Evolutionary conservation across 495 filamentous ascomycete species (phyloP), one percentile per base, ranked within the genome.

Genomic region (Pyrenula massariospora): DNA sequence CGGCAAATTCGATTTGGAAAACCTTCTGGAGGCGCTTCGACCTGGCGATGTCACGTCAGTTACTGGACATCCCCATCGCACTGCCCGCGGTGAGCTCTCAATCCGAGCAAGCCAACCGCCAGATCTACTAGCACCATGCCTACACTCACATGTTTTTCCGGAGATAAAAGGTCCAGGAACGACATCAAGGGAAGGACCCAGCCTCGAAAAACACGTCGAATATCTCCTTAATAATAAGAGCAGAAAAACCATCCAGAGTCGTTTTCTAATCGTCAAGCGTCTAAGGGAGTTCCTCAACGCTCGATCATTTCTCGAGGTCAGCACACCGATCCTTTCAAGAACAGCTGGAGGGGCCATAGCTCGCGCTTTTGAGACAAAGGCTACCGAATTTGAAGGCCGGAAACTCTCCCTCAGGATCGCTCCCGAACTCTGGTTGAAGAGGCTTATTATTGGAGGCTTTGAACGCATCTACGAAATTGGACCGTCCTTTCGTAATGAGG

Each of bases 371-470:
- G 71, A 79, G 54, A 96, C 90, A 0, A 67, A 72, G 23, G 81
- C 88, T 1, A 85, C 80, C 1, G 88, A 88, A 55, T 84, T 91
- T 53, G 73, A 81, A 0, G 81, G 82, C 21, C 84, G 79, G 48
- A 68, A 80, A 57, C 70, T 98, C 20, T 78, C 86, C 11, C 70
- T 97, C 57, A 73, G 89, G 48, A 91, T 97, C 60, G 94, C 93
- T 1, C 93, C 94, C 3, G 93, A 98, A 70, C 73, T 98, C 12
- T 97, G 89, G 88, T 76, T 98, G 60, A 98, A 98, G 75, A 80
- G 91, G 57, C 72, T 98, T 58, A 81, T 97, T 8, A 80, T 97
- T 3, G 92, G 91, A 52, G 91, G 91, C n/a, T 85, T 96, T 61
- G 85, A 89, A 59, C 78, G 78, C 55, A 80, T 98, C 24, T 98